Evolutionary conservation across 2,329 filamentous ascomycete species (phyloP).

Genomic region (Alternaria arbusti): DNA sequence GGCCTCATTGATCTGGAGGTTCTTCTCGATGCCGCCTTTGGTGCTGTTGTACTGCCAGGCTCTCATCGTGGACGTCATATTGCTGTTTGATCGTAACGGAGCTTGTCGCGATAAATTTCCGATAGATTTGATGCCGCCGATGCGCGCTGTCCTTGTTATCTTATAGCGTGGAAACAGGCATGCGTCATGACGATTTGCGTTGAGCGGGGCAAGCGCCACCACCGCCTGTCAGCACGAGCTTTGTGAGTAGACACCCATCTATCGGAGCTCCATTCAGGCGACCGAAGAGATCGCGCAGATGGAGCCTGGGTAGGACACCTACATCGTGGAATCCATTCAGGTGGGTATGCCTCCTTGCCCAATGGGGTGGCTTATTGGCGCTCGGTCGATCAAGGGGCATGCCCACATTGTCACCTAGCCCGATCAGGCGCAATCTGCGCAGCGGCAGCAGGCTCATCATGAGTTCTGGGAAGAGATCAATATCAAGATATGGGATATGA

Average conservation of each 20-base stretch:
- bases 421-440: not conserved
- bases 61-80: slow-evolving; percentile 55
- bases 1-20: slow-evolving; percentile 56
- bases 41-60: slow-evolving; percentile 64
- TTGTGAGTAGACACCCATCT: not conserved
- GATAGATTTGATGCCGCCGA: not conserved
- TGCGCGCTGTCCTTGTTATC: not conserved
- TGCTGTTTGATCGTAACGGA: not conserved
- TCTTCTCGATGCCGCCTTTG: slow-evolving; percentile 59
- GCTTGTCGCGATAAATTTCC: not conserved
- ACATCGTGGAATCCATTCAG: not conserved
- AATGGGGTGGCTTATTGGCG: not conserved
- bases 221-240: not conserved
- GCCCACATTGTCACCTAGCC: not conserved
- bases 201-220: slow-evolving; percentile 8
- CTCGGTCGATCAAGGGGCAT: not conserved
- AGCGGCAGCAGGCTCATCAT: not conserved
- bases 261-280: not conserved
- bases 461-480: not conserved
- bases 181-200: slow-evolving; percentile 9
- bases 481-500: not conserved
- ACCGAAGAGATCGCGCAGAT: not conserved
- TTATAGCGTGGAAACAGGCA: slow-evolving; percentile 1
- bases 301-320: not conserved
- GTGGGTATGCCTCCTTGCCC: not conserved